Evolutionary conservation across 2,329 filamentous ascomycete species (phyloP).

Genomic region (Chaetothyriales sp.): DNA sequence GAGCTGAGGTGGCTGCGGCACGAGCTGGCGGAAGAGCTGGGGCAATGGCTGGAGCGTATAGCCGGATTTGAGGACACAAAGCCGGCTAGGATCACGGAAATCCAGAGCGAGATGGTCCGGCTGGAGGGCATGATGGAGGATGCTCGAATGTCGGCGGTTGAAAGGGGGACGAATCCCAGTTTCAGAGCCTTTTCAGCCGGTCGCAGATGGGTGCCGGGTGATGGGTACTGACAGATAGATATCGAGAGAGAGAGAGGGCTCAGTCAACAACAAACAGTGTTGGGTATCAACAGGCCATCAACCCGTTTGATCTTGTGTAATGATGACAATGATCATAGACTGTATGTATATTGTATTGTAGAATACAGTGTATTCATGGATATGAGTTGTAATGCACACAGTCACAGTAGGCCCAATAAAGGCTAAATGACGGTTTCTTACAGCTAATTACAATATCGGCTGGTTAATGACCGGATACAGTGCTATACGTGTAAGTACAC

Average conservation of each 20-base stretch:
- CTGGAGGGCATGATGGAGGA: conserved; percentile 29
- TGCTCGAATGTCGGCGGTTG: conserved; percentile 30
- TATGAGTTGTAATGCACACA: too few species aligned
- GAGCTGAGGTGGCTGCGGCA: conserved; percentile 30
- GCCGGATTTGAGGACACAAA: conserved; percentile 22
- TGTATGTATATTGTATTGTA: too few species aligned
- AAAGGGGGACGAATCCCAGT: conserved; percentile 36
- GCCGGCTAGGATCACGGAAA: conserved; percentile 25
- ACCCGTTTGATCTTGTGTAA: too few species aligned
- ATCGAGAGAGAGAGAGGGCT: too few species aligned
- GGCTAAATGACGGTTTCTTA: too few species aligned
- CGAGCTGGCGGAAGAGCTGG: conserved; percentile 28
- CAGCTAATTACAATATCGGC: too few species aligned
- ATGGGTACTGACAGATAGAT: conserved; percentile 33
- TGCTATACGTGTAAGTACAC: too few species aligned
- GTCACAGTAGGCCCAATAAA: too few species aligned
- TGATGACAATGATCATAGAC: too few species aligned
- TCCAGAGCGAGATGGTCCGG: conserved; percentile 30
- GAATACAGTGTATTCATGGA: too few species aligned
- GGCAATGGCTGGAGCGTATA: conserved; percentile 27
- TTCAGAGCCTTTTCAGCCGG: conserved; percentile 39
- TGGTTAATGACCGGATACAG: too few species aligned
- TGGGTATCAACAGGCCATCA: neutral
- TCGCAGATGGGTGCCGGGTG: conserved; percentile 39
- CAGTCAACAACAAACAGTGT: neutral